Conservation (phyloP, 2,329 filamentous ascomycete genomes). For the Cordyceps javanica region DNA sequence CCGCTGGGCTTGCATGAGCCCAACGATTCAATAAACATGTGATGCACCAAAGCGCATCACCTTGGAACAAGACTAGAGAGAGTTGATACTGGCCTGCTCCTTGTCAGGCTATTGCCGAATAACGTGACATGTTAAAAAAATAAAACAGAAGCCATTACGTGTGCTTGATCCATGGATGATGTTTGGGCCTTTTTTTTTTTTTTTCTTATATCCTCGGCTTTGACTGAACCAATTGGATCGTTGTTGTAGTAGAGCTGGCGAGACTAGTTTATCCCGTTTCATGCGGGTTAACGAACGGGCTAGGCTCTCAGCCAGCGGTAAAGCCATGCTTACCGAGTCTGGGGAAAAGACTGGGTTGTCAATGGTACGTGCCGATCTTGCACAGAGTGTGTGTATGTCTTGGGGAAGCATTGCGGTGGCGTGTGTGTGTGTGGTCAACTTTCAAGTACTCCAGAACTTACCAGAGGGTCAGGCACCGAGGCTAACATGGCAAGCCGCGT, state of each 20-base stretch:
- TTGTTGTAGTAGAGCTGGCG: neutral
- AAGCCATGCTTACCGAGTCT: neutral
- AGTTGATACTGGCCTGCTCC: neutral
- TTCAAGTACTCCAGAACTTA: too few relatives aligned
- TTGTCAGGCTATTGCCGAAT: neutral
- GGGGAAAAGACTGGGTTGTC: constrained; percentile 5
- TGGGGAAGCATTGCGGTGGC: too few relatives aligned
- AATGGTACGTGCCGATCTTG: neutral
- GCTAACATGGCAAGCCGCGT: neutral
- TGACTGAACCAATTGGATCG: constrained; percentile 1
- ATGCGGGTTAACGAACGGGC: neutral
- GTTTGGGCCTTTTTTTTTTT: neutral
- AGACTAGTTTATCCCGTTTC: neutral
- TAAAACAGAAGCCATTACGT: neutral
- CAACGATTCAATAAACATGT: constrained; percentile 2
- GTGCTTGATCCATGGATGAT: neutral
- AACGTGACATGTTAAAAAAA: neutral
- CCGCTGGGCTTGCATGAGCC: neutral
- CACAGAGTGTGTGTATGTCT: too few relatives aligned
- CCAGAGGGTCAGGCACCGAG: neutral
- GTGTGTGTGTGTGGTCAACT: too few relatives aligned
- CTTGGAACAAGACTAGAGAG: neutral
- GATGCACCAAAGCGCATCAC: neutral
- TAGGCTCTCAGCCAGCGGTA: neutral
- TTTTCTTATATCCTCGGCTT: neutral